phyloP scores from a whole-genome alignment of 1,284 basidiomycete genomes.

The Boletus sp. region DNA sequence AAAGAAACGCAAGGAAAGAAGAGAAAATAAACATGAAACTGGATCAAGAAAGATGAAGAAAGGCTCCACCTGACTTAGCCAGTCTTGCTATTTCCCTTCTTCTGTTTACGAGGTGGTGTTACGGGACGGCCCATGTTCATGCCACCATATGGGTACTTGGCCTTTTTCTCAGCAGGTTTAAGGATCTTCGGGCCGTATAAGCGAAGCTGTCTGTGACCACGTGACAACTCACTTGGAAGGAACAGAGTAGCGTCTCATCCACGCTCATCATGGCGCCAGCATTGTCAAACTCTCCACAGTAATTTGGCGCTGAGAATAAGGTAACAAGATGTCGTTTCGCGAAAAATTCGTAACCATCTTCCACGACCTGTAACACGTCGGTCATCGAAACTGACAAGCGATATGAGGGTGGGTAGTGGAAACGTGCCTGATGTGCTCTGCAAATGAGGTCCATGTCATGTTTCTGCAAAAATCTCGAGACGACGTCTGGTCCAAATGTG shows the following conservation, averaged over 20 bases:
- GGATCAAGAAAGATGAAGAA: constrained; percentile 32
- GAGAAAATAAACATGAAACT: constrained; percentile 34
- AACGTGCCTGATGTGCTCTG: constrained; percentile 89
- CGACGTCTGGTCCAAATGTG: constrained; percentile 98
- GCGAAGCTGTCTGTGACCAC: constrained; percentile 12
- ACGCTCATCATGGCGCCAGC: constrained; percentile 99
- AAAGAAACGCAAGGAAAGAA: constrained; percentile 33
- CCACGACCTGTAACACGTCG: constrained; percentile 73
- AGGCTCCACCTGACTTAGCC: constrained; percentile 47
- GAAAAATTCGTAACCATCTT: constrained; percentile 99
- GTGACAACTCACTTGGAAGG: constrained; percentile 85
- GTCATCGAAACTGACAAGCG: constrained; percentile 11
- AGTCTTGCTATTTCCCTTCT: constrained; percentile 77
- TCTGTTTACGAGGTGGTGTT: constrained; percentile 83
- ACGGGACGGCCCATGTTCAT: constrained; percentile 80
- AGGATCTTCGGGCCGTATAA: constrained; percentile 68
- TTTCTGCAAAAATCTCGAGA: constrained; percentile 97
- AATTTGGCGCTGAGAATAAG: constrained; percentile 97
- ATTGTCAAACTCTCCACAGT: constrained; percentile 99
- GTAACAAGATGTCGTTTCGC: constrained; percentile 98
- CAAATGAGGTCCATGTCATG: constrained; percentile 99
- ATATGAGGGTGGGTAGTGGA: constrained; percentile 4
- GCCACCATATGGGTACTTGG: constrained; percentile 86
- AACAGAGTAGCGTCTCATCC: constrained; percentile 96
- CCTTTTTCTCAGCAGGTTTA: constrained; percentile 99